Base-by-base conservation (phyloP, 2,329 filamentous ascomycete species). In the Stemphylium beticola region DNA sequence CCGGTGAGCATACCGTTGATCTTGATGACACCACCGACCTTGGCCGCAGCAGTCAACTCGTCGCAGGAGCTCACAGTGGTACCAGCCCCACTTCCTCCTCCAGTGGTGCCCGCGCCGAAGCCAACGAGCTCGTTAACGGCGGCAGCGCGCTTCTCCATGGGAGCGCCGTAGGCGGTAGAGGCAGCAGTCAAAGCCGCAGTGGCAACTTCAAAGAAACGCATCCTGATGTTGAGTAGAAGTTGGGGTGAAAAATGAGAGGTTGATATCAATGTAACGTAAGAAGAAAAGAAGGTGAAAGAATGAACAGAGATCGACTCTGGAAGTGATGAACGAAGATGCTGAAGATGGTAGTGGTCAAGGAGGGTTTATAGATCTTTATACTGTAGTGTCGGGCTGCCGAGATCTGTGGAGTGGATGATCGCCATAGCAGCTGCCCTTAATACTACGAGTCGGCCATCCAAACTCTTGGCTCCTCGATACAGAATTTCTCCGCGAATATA, bases 51-150 rank as follows among this genome's bases (percentile, higher is more conserved):
- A 4, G 78, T 80, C 57, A 86, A 78, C 24, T 78, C 73, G 18
- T 79, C 77, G 32, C 84, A 80, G 5, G 77, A 78, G 17, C 79
- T 79, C 49, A 86, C 83, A 9, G 82, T 85, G 26, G 80, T 82
- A 9, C 82, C 83, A 2, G 80, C 76, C 43, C 83, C 83, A n/a
- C 79, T 81, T 20, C 77, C 74, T 47, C 84, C 83, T 48, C 83
- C 84, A 4, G 78, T 85, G 3, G 83, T 85, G 47, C 82, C 79
- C 34, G 78, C 80, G 49, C 77, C 80, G 62, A 79, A 83, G 24
- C 81, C 81, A 38, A 73, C 70, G 18, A 73, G 66, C 41, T 73
- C 64, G 43, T 72, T 61, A 20, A 68, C 65, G 14, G 62, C 49
- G 36, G 69, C 68, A 38, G 70, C 70, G 29, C 68, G 65, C 39